Base-by-base conservation (phyloP, 2,329 filamentous ascomycete genomes). In the Fusarium buharicum region DNA sequence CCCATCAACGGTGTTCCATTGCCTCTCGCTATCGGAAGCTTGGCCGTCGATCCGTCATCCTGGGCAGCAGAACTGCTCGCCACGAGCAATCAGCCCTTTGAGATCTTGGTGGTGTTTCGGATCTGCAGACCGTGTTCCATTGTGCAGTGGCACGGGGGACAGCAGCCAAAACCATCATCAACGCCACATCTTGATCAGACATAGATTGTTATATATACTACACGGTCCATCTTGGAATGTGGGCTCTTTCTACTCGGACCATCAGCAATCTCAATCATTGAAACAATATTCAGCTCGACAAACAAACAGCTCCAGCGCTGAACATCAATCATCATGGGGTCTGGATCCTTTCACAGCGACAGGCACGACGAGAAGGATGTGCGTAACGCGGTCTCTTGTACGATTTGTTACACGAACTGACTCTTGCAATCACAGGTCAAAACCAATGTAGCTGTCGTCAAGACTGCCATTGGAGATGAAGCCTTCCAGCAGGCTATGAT, bases 401-500 rank as follows among this genome's bases (percentile, higher is more conserved):
- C 16, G 2, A 17, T 1, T 12, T 31, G 41, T 24, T 38, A 27
- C 3, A 12, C 10, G 1, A 13, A 12, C 55, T 59, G 10, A 53
- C 17, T 27, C 12, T 11, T 31, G 16, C 2, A 12, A 9, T 22
- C 39, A 49, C 43, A 37, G 22, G 28, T 45, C 12, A 64, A 56
- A 13, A 47, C 64, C 22, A 45, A 53, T 28, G 54, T 64, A 22
- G 56, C 40, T 27, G 63, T 54, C 20, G 36, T 64, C 56, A 70
- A 70, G 62, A 61, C 55, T 7, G 66, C 51, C n/a, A 55, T 69
- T 16, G 68, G 68, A 52, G 66, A 70, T 59, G 68, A 70, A 46
- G 66, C 59, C 31, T 72, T 70, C 56, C 68, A 72, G 49, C 62
- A 69, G 59, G 70, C 70, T 33, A 31, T 72, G 70, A 55, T 72